phyloP scores from a whole-genome alignment of 2,329 filamentous ascomycete species.

The Talaromyces marneffei region DNA sequence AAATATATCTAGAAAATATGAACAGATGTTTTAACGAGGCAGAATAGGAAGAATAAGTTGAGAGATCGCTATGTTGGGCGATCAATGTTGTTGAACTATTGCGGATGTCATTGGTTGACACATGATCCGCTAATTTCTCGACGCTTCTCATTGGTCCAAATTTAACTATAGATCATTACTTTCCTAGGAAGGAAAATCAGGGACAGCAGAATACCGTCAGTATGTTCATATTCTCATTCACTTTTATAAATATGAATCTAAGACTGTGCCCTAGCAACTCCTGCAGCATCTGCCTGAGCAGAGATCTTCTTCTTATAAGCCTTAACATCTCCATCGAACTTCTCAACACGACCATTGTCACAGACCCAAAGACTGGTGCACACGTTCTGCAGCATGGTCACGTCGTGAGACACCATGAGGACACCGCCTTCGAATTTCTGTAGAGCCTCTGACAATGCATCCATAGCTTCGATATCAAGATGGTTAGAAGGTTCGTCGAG shows the following conservation, averaged over 20 bases:
- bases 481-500: conserved; percentile 99
- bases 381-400: conserved; percentile 96
- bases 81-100: not conserved
- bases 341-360: conserved; percentile 86
- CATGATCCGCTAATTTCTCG: not conserved
- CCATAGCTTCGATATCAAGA: conserved; percentile 98
- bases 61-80: not conserved
- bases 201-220: not conserved
- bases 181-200: not conserved
- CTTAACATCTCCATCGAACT: conserved; percentile 92
- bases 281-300: conserved; percentile 78
- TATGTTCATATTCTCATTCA: not conserved
- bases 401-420: conserved; percentile 97
- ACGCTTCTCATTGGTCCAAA: not conserved
- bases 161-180: not conserved
- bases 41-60: not conserved
- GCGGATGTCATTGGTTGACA: not conserved
- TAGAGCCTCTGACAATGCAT: conserved; percentile 79
- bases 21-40: not conserved
- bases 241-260: conserved; percentile 7
- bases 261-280: conserved; percentile 56
- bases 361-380: conserved; percentile 96
- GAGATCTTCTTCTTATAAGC: conserved; percentile 96
- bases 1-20: not conserved
- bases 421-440: conserved; percentile 88